Conservation (phyloP, 805 yeast genomes). For the Wickerhamomyces silvicola region DNA sequence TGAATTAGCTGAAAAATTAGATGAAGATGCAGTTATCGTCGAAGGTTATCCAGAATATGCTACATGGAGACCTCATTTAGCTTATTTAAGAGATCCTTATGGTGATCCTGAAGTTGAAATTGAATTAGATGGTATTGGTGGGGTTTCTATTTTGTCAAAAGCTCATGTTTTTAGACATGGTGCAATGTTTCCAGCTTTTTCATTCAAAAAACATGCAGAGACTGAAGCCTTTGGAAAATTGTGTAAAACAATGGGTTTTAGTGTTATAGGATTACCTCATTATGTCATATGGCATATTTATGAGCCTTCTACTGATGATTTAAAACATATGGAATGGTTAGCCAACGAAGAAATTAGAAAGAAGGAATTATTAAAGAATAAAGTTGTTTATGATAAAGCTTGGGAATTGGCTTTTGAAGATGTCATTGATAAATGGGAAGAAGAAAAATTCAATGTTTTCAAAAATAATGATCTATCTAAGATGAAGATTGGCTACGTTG, state of each 20-base stretch:
- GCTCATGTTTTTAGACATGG: constrained; percentile 85
- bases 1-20: constrained; percentile 66
- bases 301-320: constrained; percentile 91
- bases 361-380: constrained; percentile 54
- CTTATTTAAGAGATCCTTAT: constrained; percentile 88
- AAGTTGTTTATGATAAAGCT: constrained; percentile 58
- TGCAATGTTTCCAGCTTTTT: constrained; percentile 93
- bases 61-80: constrained; percentile 96
- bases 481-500: constrained; percentile 46
- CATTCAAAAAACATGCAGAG: constrained; percentile 94
- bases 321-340: constrained; percentile 85
- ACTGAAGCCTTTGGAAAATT: constrained; percentile 95
- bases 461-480: constrained; percentile 66
- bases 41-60: constrained; percentile 97
- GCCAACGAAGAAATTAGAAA: constrained; percentile 69
- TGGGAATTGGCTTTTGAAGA: constrained; percentile 79
- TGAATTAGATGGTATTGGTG: constrained; percentile 95
- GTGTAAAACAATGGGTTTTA: constrained; percentile 78
- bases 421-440: constrained; percentile 65
- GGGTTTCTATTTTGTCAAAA: constrained; percentile 85
- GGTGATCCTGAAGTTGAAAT: constrained; percentile 93
- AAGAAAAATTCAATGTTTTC: constrained; percentile 63
- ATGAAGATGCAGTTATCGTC: constrained; percentile 93
- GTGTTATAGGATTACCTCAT: constrained; percentile 87
- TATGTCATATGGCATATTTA: constrained; percentile 95